Evolutionary conservation across 1,284 basidiomycete species (phyloP).

Genomic region (Malassezia nana): DNA sequence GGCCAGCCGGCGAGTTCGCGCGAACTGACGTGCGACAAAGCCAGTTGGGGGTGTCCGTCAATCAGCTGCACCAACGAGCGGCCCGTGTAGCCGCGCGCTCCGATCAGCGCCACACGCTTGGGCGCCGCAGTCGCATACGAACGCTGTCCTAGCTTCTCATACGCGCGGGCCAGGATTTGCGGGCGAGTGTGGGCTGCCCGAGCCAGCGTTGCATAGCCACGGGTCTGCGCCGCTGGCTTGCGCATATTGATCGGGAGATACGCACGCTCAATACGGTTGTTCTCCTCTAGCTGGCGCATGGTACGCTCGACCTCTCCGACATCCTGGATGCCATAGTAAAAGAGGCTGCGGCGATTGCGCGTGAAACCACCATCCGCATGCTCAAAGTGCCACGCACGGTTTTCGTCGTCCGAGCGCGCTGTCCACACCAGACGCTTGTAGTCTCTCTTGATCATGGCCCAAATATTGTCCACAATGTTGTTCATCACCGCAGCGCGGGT

Average conservation of each 20-base stretch:
- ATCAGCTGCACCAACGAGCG: conserved; percentile 78
- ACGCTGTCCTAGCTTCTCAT: conserved; percentile 58
- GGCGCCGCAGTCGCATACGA: conserved; percentile 48
- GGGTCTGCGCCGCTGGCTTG: conserved; percentile 44
- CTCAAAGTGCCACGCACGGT: conserved; percentile 97
- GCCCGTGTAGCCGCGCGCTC: conserved; percentile 90
- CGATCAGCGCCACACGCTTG: conserved; percentile 87
- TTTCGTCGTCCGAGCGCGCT: conserved; percentile 82
- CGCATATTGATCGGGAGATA: conserved; percentile 83
- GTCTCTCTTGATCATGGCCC: conserved; percentile 87
- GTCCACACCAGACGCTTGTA: conserved; percentile 95
- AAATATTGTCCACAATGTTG: conserved; percentile 93
- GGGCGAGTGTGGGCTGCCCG: conserved; percentile 52
- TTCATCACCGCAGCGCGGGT: conserved; percentile 83
- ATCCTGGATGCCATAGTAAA: conserved; percentile 94
- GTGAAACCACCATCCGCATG: conserved; percentile 95
- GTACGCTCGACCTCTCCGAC: conserved; percentile 72
- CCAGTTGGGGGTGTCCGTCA: conserved; percentile 72
- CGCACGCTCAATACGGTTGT: conserved; percentile 71
- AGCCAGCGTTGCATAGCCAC: conserved; percentile 42
- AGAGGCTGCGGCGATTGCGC: conserved; percentile 75
- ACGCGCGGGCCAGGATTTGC: neutral
- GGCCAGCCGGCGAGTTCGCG: conserved; percentile 79
- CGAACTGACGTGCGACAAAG: conserved; percentile 87
- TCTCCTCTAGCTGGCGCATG: conserved; percentile 71